Evolutionary conservation across 2,329 filamentous ascomycete species (phyloP).

Genomic region (Aplosporella prunicola): DNA sequence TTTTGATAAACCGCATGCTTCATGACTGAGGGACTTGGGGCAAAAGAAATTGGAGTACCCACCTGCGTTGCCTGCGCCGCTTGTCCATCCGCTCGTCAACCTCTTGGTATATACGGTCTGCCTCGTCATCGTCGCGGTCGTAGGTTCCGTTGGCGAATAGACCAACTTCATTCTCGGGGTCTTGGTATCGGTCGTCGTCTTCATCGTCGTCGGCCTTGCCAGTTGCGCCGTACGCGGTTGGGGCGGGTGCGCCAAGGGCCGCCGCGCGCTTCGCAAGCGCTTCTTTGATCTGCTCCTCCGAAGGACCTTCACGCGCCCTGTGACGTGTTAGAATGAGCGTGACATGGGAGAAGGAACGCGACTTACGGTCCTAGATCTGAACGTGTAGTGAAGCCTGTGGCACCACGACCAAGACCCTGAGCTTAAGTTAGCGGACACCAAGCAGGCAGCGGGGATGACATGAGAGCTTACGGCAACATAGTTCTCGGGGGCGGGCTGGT

Average conservation of each 20-base stretch:
- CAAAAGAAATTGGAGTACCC: constrained; percentile 38
- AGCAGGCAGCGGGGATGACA: no score
- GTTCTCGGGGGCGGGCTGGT: constrained; percentile 58
- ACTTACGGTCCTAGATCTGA: constrained; percentile 96
- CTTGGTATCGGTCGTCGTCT: constrained; percentile 75
- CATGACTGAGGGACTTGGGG: constrained; percentile 14
- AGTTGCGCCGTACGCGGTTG: constrained; percentile 61
- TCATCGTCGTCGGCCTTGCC: constrained; percentile 64
- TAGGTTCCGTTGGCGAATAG: constrained; percentile 85
- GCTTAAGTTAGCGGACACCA: no score
- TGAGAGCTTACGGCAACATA: no score
- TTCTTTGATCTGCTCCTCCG: constrained; percentile 97
- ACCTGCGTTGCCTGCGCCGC: constrained; percentile 77
- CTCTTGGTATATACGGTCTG: constrained; percentile 88
- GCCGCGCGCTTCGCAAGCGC: constrained; percentile 89
- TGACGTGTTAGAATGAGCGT: no score
- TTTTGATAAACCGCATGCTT: constrained; percentile 27
- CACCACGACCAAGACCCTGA: constrained; percentile 95
- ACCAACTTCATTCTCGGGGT: constrained; percentile 94
- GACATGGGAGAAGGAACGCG: no score
- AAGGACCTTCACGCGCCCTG: constrained; percentile 87
- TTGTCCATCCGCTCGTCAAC: constrained; percentile 97
- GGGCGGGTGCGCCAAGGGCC: constrained; percentile 62
- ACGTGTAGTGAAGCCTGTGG: constrained; percentile 94
- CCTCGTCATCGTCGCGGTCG: constrained; percentile 95